A percentile compares a stretch with the other conserved stretches of the same genome.
These are phyloP conservation scores for Phytomonas sp. DNA, from an alignment of 208 protist genomes.

Conservation along the genomic window DNA sequence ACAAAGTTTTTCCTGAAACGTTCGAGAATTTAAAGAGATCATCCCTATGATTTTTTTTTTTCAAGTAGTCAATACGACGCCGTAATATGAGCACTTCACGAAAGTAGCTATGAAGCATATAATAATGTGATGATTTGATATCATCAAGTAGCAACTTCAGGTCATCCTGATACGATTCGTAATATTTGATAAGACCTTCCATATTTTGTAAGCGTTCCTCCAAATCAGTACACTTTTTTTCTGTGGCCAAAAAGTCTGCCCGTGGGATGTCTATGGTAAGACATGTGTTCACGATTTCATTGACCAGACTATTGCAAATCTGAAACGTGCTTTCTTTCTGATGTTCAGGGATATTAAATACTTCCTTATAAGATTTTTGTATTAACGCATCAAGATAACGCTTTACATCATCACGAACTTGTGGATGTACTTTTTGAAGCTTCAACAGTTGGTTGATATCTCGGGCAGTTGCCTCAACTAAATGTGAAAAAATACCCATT, in stretches of 20 bases:
- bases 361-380: conserved; percentile 37
- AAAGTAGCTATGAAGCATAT: conserved; percentile 82
- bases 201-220: conserved; percentile 33
- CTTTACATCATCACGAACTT: conserved; percentile 67
- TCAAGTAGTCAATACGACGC: conserved; percentile 32
- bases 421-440: conserved; percentile 78
- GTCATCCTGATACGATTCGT: conserved; percentile 16
- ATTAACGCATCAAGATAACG: conserved; percentile 44
- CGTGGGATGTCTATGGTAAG: conserved; percentile 40
- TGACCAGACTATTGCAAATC: conserved; percentile 45
- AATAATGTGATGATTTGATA: conserved; percentile 56
- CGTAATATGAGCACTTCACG: conserved; percentile 68
- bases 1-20: neutral
- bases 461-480: conserved; percentile 50
- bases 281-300: conserved; percentile 32
- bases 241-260: conserved; percentile 25
- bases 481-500: conserved; percentile 61
- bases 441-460: conserved; percentile 63
- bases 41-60: neutral
- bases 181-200: conserved; percentile 12
- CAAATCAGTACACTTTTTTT: conserved; percentile 21
- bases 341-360: conserved; percentile 20
- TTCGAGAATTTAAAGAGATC: neutral
- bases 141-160: conserved; percentile 21
- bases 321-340: conserved; percentile 32